Conservation (phyloP, 2,329 filamentous ascomycete genomes). For the Aschersonia sp. region DNA sequence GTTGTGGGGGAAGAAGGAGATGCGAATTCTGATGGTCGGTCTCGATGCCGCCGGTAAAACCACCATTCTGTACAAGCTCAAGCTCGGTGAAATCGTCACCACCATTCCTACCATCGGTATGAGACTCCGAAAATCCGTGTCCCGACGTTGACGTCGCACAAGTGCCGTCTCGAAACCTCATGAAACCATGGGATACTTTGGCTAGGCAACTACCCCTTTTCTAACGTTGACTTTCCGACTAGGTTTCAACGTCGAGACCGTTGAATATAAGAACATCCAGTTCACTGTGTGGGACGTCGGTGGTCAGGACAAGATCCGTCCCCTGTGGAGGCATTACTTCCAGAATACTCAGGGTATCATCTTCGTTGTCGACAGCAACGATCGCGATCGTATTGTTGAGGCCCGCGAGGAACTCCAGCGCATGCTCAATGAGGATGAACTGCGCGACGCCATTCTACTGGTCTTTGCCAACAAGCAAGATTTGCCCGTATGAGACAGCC, state of each 20-base stretch:
- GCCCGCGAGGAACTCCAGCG: constrained; percentile 91
- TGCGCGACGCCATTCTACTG: constrained; percentile 88
- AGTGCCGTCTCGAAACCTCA: too few relatives aligned
- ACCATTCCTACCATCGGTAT: constrained; percentile 97
- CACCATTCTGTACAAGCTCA: constrained; percentile 99
- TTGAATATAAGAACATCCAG: constrained; percentile 99
- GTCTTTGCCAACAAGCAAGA: constrained; percentile 99
- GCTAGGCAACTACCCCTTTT: background rate
- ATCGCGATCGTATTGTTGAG: constrained; percentile 95
- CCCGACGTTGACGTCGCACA: background rate
- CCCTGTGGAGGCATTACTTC: constrained; percentile 99
- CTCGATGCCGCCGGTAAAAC: constrained; percentile 99
- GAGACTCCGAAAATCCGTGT: constrained; percentile 10
- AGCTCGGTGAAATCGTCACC: constrained; percentile 97
- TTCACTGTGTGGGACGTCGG: constrained; percentile 99
- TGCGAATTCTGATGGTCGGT: constrained; percentile 99
- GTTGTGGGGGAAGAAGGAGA: constrained; percentile 99
- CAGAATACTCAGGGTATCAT: constrained; percentile 99
- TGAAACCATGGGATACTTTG: too few relatives aligned
- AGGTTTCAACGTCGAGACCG: constrained; percentile 99
- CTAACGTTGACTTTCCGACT: constrained; percentile 1
- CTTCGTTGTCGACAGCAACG: constrained; percentile 98
- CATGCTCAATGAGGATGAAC: constrained; percentile 98
- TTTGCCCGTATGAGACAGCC: constrained; percentile 64
- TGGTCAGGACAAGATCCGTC: constrained; percentile 99